A percentile compares a stretch with the other conserved stretches of the same genome.
phyloP scores from a whole-genome alignment of 495 filamentous ascomycete species.

The Xylaria bambusicola region DNA sequence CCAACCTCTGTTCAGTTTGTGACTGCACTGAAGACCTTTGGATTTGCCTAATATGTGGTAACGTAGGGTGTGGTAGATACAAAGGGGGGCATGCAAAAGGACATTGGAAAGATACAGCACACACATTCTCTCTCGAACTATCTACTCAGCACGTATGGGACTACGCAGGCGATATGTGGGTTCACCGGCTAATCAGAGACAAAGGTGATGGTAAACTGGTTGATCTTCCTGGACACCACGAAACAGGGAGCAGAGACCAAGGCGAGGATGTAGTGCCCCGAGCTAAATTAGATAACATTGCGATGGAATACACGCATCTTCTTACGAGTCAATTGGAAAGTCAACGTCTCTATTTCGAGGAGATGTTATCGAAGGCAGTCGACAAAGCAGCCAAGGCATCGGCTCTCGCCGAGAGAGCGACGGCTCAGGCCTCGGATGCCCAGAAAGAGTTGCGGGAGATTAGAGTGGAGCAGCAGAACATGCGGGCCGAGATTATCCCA shows the following conservation, averaged over 20 bases:
- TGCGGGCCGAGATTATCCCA: conserved; percentile 62
- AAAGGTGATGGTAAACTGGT: conserved; percentile 90
- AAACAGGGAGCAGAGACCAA: conserved; percentile 22
- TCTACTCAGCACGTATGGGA: conserved; percentile 96
- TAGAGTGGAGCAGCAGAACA: conserved; percentile 53
- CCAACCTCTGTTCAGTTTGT: conserved; percentile 69
- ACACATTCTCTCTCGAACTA: conserved; percentile 91
- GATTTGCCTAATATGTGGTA: conserved; percentile 93
- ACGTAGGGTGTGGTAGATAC: conserved; percentile 90
- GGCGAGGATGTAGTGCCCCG: conserved; percentile 75
- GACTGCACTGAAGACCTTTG: conserved; percentile 80
- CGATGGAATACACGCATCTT: conserved; percentile 90
- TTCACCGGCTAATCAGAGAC: conserved; percentile 90
- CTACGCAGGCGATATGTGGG: conserved; percentile 91
- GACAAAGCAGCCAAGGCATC: conserved; percentile 84
- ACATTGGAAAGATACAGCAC: conserved; percentile 86
- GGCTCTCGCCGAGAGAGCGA: conserved; percentile 63
- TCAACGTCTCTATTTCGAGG: conserved; percentile 92
- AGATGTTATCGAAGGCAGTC: conserved; percentile 84
- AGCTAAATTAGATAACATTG: conserved; percentile 89
- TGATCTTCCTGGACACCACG: conserved; percentile 63
- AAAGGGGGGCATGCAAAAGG: conserved; percentile 90
- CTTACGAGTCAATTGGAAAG: conserved; percentile 88
- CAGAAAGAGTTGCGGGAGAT: conserved; percentile 52
- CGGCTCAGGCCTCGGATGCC: conserved; percentile 53